These are phyloP conservation scores for Sambucus nigra DNA, from an alignment of 129 eudicot species.

Conservation along the genomic window DNA sequence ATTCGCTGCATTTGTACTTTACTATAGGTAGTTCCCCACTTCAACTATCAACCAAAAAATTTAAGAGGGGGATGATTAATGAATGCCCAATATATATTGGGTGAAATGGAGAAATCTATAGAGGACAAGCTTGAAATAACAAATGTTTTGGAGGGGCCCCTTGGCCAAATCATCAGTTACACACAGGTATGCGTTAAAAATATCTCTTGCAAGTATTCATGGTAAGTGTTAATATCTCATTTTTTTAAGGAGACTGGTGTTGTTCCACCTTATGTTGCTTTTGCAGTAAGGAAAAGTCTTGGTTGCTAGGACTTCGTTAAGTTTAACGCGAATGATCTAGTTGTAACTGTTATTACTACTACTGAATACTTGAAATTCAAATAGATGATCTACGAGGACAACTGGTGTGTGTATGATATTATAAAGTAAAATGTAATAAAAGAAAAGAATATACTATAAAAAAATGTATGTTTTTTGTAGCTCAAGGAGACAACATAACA, in stretches of 20 bases:
- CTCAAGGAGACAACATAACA: background rate
- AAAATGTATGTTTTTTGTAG: background rate
- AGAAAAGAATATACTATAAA: too few relatives aligned
- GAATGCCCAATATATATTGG: constrained; percentile 54
- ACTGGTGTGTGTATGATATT: constrained; percentile 25
- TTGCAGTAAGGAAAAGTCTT: constrained; percentile 62
- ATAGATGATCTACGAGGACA: constrained; percentile 50
- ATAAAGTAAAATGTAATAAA: background rate
- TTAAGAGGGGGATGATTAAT: constrained; percentile 72
- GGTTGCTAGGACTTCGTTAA: constrained; percentile 70
- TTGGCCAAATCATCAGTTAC: constrained; percentile 62
- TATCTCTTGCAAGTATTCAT: too few relatives aligned
- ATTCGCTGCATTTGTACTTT: too few relatives aligned
- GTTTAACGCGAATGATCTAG: constrained; percentile 51
- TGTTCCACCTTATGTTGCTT: constrained; percentile 73
- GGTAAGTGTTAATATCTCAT: too few relatives aligned
- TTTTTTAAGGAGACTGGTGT: constrained; percentile 83
- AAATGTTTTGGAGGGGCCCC: constrained; percentile 66
- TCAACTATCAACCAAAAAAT: too few relatives aligned
- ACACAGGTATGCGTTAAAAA: constrained; percentile 43
- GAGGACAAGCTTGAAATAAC: constrained; percentile 62
- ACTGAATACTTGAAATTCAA: constrained; percentile 59
- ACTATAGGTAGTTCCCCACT: too few relatives aligned
- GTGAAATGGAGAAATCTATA: constrained; percentile 52
- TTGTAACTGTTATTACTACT: constrained; percentile 47